A percentile compares a stretch with the other conserved stretches of the same genome.
Conservation (phyloP, 495 filamentous ascomycete species). For the Trichoderma asperelloides region DNA sequence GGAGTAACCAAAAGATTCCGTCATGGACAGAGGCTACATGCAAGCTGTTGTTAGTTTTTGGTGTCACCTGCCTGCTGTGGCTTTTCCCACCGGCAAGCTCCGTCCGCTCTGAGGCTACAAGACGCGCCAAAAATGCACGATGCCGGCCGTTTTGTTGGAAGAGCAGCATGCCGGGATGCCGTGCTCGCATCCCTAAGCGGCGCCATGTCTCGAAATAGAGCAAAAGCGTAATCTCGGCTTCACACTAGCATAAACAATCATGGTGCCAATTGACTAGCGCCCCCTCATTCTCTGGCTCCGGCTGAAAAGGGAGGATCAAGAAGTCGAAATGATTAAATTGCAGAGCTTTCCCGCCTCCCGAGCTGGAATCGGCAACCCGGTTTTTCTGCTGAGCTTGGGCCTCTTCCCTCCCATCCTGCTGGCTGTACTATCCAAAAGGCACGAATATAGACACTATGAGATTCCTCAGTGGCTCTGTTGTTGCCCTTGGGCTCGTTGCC, state of each 20-base stretch:
- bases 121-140: not conserved
- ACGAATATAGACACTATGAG: slow-evolving; percentile 13
- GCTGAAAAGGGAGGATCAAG: not conserved
- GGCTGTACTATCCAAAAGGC: not conserved
- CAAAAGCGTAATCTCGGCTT: not conserved
- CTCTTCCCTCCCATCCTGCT: not conserved
- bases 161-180: not conserved
- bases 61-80: slow-evolving; percentile 8
- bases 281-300: not conserved
- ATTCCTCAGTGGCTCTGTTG: slow-evolving; percentile 12
- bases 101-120: not conserved
- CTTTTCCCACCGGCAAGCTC: not conserved
- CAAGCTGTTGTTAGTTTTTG: not conserved
- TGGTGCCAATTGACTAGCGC: not conserved
- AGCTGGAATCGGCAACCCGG: not conserved
- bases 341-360: not conserved
- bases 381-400: not conserved
- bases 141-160: not conserved
- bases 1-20: not conserved
- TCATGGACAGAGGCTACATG: not conserved
- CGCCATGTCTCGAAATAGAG: not conserved
- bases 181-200: not conserved
- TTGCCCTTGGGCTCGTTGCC: slow-evolving; percentile 18
- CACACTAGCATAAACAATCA: not conserved
- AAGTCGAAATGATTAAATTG: not conserved